Conservation (phyloP, 2,329 filamentous ascomycete species). For the Trichoderma afroharzianum region DNA sequence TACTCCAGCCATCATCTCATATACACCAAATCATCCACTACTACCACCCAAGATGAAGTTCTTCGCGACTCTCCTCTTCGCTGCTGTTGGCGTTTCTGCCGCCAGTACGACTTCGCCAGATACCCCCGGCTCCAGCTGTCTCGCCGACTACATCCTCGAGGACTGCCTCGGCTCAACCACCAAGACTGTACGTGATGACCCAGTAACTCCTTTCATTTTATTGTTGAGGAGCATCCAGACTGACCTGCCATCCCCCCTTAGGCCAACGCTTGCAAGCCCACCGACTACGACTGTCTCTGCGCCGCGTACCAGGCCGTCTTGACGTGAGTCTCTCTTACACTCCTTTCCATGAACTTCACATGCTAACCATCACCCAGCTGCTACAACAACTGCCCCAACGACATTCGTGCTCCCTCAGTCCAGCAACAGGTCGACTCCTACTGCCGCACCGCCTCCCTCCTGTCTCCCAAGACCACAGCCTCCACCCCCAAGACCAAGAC, state of each 20-base stretch:
- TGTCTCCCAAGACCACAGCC: slow-evolving; percentile 33
- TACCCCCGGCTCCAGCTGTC: slow-evolving; percentile 35
- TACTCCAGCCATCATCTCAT: neutral
- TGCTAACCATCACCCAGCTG: slow-evolving; percentile 35
- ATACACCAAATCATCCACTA: neutral
- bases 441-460: slow-evolving; percentile 46
- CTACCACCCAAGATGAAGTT: slow-evolving; percentile 42
- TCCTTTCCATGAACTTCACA: neutral
- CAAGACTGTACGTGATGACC: slow-evolving; percentile 30
- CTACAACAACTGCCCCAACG: slow-evolving; percentile 56
- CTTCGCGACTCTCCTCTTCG: slow-evolving; percentile 38
- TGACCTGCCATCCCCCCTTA: slow-evolving; percentile 13
- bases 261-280: slow-evolving; percentile 35
- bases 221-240: neutral
- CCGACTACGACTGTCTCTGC: slow-evolving; percentile 48
- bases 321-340: slow-evolving; percentile 38
- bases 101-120: slow-evolving; percentile 24
- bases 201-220: neutral
- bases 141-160: slow-evolving; percentile 46
- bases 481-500: slow-evolving; percentile 25
- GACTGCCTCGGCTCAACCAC: slow-evolving; percentile 41
- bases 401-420: slow-evolving; percentile 35
- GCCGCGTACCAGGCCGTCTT: slow-evolving; percentile 41
- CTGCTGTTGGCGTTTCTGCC: slow-evolving; percentile 12
- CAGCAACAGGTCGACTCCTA: slow-evolving; percentile 39